These are phyloP conservation scores for Scenedesmus sp. DNA, from an alignment of 163 green algal species.

Conservation along the genomic window DNA sequence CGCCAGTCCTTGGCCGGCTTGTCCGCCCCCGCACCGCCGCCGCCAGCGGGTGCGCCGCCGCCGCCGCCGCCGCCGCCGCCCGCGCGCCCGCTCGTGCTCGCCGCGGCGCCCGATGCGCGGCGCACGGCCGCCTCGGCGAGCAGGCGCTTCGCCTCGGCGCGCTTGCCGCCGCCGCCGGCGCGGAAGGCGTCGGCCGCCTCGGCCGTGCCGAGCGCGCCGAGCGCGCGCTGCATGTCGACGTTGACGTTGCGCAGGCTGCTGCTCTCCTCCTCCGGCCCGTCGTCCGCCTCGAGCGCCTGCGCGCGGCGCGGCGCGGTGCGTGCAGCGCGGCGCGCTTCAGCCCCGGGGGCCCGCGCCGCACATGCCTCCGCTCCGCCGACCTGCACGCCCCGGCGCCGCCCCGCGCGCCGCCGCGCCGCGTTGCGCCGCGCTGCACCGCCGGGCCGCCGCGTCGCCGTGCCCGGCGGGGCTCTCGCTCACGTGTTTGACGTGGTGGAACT, in stretches of 20 bases:
- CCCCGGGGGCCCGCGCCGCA: too few relatives aligned
- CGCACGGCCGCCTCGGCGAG: constrained; percentile 66
- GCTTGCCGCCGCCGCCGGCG: constrained; percentile 76
- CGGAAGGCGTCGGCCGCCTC: constrained; percentile 31
- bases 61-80: background rate
- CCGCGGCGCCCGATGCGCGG: constrained; percentile 1
- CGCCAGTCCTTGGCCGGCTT: constrained; percentile 69
- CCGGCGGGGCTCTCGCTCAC: too few relatives aligned
- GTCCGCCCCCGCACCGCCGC: constrained; percentile 17
- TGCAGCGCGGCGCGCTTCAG: too few relatives aligned
- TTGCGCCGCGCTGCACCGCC: background rate
- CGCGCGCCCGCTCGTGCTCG: constrained; percentile 53
- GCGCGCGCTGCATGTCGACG: constrained; percentile 81
- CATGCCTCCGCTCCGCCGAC: too few relatives aligned
- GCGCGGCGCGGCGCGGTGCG: too few relatives aligned
- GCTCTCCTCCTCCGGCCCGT: constrained; percentile 17
- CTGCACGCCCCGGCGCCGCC: too few relatives aligned
- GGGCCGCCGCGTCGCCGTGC: too few relatives aligned
- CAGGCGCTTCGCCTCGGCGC: constrained; percentile 67
- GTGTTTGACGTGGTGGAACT: constrained; percentile 91
- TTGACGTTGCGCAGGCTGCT: constrained; percentile 60
- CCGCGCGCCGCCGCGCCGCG: too few relatives aligned
- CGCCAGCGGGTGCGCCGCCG: background rate
- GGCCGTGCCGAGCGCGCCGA: constrained; percentile 69
- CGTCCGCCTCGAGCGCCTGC: constrained; percentile 57